Conservation (phyloP, 169 alveolate species). For the Plasmodium cynomolgi region DNA sequence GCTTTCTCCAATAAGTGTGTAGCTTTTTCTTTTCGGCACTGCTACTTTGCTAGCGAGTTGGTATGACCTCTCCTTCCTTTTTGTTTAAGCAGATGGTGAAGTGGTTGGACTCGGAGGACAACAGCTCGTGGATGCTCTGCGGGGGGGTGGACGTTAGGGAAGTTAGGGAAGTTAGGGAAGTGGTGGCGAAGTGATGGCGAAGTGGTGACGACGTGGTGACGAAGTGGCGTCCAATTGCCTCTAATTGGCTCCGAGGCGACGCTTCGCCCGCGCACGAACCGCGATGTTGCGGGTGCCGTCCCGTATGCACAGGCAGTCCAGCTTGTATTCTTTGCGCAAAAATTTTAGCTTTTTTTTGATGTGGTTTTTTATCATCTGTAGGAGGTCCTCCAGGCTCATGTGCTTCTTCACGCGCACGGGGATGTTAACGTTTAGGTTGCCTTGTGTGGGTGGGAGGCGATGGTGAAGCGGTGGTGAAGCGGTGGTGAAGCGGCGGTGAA, state of each 20-base stretch:
- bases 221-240: background rate
- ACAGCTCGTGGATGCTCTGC: conserved; percentile 29
- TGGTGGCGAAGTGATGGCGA: background rate
- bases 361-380: conserved; percentile 15
- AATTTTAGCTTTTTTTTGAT: background rate
- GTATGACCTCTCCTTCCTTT: background rate
- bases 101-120: background rate
- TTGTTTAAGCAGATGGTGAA: conserved; percentile 8
- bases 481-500: background rate
- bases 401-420: conserved; percentile 14
- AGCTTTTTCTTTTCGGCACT: background rate
- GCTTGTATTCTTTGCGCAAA: conserved; percentile 7
- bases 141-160: too few relatives aligned
- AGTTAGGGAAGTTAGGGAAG: too few relatives aligned
- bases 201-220: background rate
- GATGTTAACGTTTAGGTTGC: background rate
- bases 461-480: background rate
- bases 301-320: conserved; percentile 13
- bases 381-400: conserved; percentile 12
- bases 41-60: background rate
- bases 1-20: background rate
- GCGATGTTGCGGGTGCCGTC: background rate
- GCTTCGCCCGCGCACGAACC: background rate
- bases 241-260: background rate
- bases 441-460: background rate